Evolutionary conservation across 1,139 yeast species (phyloP).

Genomic region (Geotrichum bryndzae): DNA sequence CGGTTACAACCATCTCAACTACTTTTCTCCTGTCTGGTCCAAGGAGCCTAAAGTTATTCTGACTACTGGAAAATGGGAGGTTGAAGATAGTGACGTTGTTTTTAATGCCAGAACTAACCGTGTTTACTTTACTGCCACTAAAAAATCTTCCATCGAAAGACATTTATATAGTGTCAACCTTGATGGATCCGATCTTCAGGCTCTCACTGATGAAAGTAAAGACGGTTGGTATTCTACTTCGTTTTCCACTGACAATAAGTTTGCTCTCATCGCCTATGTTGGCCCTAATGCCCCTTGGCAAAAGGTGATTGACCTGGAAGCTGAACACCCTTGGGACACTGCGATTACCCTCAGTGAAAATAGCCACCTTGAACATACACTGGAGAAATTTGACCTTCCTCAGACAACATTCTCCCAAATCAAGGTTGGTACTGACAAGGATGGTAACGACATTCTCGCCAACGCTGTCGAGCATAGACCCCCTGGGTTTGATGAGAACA

Average conservation of each 20-base stretch:
- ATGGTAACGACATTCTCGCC: slow-evolving; percentile 39
- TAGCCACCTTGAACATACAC: slow-evolving; percentile 28
- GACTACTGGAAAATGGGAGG: slow-evolving; percentile 67
- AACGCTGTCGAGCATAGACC: slow-evolving; percentile 76
- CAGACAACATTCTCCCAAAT: slow-evolving; percentile 46
- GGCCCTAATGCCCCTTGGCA: slow-evolving; percentile 72
- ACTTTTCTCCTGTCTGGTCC: slow-evolving; percentile 48
- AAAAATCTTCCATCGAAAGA: slow-evolving; percentile 49
- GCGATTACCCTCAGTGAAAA: slow-evolving; percentile 37
- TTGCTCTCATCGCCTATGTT: slow-evolving; percentile 45
- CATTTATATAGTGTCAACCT: slow-evolving; percentile 49
- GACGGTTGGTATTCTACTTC: slow-evolving; percentile 68
- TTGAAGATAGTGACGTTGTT: slow-evolving; percentile 50
- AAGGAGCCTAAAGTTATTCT: slow-evolving; percentile 44
- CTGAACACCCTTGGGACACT: slow-evolving; percentile 30
- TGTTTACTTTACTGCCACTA: slow-evolving; percentile 62
- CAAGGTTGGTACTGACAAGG: slow-evolving; percentile 39
- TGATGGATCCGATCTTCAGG: slow-evolving; percentile 41
- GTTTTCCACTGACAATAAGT: slow-evolving; percentile 55
- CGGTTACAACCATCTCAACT: slow-evolving; percentile 63
- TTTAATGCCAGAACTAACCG: slow-evolving; percentile 48
- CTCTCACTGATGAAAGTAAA: slow-evolving; percentile 48
- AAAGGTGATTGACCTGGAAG: slow-evolving; percentile 43
- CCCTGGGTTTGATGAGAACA: slow-evolving; percentile 49
- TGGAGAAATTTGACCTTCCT: slow-evolving; percentile 49